Evolutionary conservation across 768 basidiomycete species (phyloP).

Genomic region (Cyclocybe aegerita): DNA sequence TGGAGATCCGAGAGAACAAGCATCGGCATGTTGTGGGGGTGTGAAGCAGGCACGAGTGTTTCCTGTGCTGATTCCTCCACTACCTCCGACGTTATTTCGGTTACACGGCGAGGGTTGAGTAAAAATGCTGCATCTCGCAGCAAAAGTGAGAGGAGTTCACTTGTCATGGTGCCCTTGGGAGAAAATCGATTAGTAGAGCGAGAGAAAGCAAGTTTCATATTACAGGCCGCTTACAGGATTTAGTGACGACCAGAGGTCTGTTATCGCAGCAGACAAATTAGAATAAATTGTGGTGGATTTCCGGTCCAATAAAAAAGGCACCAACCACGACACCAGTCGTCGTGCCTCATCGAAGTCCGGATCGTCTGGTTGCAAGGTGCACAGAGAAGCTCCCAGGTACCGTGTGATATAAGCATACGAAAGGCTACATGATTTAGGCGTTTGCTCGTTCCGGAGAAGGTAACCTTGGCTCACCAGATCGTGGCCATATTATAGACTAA

Average conservation of each 20-base stretch:
- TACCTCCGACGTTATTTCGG: constrained; percentile 15
- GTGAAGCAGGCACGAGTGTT: constrained; percentile 25
- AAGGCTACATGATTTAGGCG: constrained; percentile 40
- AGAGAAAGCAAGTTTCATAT: constrained; percentile 1
- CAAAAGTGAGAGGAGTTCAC: constrained; percentile 50
- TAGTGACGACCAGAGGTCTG: constrained; percentile 67
- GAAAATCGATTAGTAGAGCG: constrained; percentile 2
- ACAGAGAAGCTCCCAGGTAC: constrained; percentile 57
- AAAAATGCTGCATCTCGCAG: constrained; percentile 55
- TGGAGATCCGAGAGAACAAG: constrained; percentile 58
- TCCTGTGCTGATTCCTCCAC: constrained; percentile 6
- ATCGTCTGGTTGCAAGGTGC: constrained; percentile 34
- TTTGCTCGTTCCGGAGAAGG: not conserved
- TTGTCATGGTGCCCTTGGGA: constrained; percentile 33
- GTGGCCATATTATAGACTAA: constrained; percentile 71
- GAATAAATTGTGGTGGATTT: constrained; percentile 55
- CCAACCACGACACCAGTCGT: constrained; percentile 46
- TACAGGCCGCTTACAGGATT: constrained; percentile 41
- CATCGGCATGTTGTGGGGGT: constrained; percentile 40
- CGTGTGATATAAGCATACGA: constrained; percentile 70
- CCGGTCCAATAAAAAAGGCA: constrained; percentile 65
- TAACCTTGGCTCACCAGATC: constrained; percentile 52
- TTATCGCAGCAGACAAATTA: constrained; percentile 51
- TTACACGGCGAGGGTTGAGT: constrained; percentile 47
- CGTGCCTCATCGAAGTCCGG: constrained; percentile 48